phyloP scores from a whole-genome alignment of 352 stramenopile species.

The Pythium rhizo-oryzae region DNA sequence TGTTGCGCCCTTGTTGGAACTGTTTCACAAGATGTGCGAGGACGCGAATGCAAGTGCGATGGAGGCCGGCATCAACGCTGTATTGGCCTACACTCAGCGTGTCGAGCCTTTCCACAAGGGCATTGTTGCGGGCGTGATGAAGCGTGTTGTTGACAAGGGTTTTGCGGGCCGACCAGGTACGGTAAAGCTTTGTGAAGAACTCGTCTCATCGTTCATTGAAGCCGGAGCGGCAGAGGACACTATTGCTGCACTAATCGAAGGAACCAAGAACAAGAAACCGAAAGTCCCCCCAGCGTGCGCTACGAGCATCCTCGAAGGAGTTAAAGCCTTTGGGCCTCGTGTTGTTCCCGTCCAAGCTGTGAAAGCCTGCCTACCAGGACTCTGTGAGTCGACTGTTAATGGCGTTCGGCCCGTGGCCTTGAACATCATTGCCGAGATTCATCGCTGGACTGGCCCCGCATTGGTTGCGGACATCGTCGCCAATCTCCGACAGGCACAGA shows the following conservation, averaged over 20 bases:
- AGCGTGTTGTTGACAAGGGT: constrained; percentile 80
- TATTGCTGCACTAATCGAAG: constrained; percentile 72
- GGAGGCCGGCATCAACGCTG: constrained; percentile 74
- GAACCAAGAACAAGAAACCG: constrained; percentile 86
- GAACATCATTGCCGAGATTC: constrained; percentile 80
- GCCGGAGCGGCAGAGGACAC: constrained; percentile 78
- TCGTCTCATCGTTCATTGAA: constrained; percentile 77
- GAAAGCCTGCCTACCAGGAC: constrained; percentile 61
- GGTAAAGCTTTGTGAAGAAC: constrained; percentile 79
- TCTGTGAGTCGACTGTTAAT: constrained; percentile 86
- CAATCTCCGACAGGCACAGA: constrained; percentile 79
- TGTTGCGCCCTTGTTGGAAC: constrained; percentile 53
- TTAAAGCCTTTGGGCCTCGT: constrained; percentile 79
- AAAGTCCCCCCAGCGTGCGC: constrained; percentile 84
- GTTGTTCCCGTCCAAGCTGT: constrained; percentile 69
- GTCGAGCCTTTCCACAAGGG: constrained; percentile 71
- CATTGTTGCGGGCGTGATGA: constrained; percentile 72
- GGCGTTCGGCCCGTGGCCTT: constrained; percentile 77
- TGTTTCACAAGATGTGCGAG: constrained; percentile 84
- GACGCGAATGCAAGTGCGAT: constrained; percentile 82
- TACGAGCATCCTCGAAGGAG: constrained; percentile 58
- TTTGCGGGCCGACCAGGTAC: constrained; percentile 78
- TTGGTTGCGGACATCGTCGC: constrained; percentile 80
- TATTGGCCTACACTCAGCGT: constrained; percentile 69
- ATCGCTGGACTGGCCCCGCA: constrained; percentile 76